Evolutionary conservation across 345 rosid species (phyloP).

Genomic region (Eucalyptus marginata): DNA sequence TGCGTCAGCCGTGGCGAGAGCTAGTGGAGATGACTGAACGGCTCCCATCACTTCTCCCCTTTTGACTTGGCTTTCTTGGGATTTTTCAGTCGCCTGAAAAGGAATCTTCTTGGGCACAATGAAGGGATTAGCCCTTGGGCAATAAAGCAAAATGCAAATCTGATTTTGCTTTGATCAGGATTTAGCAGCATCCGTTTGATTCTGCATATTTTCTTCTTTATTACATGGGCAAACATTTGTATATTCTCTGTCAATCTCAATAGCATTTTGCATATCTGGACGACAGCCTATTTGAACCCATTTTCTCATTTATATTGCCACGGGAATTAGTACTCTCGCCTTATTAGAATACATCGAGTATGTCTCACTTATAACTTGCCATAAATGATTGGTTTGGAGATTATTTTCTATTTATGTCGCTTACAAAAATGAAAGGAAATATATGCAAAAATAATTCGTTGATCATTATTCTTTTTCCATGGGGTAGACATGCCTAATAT

Average conservation of each 20-base stretch:
- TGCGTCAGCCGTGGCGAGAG: background rate
- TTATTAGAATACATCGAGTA: background rate
- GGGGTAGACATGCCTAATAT: background rate
- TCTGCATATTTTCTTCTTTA: background rate
- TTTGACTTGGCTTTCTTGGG: background rate
- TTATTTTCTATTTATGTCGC: background rate
- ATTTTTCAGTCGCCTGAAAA: background rate
- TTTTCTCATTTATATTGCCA: background rate
- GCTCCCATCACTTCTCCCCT: constrained; percentile 21
- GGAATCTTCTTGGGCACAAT: background rate
- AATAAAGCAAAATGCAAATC: background rate
- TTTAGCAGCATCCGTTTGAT: background rate
- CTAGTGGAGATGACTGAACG: constrained; percentile 22
- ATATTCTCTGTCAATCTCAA: background rate
- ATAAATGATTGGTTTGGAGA: background rate
- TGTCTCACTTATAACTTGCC: background rate
- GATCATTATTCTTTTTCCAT: background rate
- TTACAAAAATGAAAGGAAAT: background rate
- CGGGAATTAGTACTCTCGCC: background rate
- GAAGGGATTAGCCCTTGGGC: background rate
- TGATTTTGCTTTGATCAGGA: background rate
- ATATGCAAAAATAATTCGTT: background rate
- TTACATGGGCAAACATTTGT: background rate
- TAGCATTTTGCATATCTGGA: background rate
- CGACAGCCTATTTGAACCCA: background rate